Evolutionary conservation across 225 moss, liverwort and hornwort genomes (phyloP).

Genomic region (Anthoceros angustus): DNA sequence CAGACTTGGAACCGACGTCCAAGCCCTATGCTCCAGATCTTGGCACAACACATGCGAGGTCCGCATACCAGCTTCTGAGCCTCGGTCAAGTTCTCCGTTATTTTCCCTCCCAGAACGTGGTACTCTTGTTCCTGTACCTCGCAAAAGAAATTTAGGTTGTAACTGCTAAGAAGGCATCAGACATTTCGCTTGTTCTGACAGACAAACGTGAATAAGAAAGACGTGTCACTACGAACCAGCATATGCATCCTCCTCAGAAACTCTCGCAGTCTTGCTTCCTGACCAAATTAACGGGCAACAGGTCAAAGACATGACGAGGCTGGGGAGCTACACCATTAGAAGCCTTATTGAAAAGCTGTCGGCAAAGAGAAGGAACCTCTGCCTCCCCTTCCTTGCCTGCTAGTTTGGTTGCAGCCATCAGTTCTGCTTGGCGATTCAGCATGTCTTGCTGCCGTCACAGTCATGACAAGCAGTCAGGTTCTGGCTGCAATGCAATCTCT

Average conservation of each 20-base stretch:
- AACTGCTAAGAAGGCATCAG: background rate
- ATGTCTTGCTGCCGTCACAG: background rate
- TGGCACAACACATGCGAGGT: background rate
- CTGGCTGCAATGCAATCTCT: too few species aligned
- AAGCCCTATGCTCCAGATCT: background rate
- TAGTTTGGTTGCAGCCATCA: constrained; percentile 1
- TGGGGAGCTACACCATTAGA: background rate
- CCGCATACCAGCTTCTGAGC: background rate
- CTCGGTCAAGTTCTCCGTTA: background rate
- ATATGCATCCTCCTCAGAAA: background rate
- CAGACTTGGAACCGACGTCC: background rate
- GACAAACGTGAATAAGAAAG: background rate
- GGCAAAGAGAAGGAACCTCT: background rate
- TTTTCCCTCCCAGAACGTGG: background rate
- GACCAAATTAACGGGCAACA: background rate
- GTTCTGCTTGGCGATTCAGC: background rate
- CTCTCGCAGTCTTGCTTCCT: constrained; percentile 1
- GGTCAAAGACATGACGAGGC: background rate
- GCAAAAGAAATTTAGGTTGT: background rate
- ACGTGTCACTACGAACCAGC: background rate
- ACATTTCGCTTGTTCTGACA: background rate
- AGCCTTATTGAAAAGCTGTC: background rate
- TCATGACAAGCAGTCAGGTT: background rate
- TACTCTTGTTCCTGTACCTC: background rate
- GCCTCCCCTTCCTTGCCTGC: background rate